These are phyloP conservation scores for Globisporangium paddicum DNA, from an alignment of 352 stramenopile genomes.

Conservation along the genomic window DNA sequence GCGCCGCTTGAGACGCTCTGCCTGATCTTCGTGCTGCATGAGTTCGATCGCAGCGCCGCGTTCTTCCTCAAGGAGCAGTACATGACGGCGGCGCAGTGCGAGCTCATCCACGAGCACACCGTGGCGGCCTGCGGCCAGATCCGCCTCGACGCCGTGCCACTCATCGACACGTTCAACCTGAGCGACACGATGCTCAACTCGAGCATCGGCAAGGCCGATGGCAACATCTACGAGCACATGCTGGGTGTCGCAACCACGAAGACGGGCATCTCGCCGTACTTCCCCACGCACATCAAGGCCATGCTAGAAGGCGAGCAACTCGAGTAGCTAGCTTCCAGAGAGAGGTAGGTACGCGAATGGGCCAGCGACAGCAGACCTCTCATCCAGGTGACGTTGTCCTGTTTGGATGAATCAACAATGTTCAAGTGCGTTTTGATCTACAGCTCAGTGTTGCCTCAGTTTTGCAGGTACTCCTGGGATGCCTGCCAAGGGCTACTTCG, in stretches of 20 bases:
- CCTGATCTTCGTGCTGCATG: slow-evolving; percentile 70
- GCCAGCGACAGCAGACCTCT: not conserved
- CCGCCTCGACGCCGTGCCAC: slow-evolving; percentile 52
- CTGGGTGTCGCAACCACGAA: slow-evolving; percentile 37
- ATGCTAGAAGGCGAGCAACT: slow-evolving; percentile 51
- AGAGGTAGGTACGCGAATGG: not conserved
- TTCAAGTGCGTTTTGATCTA: too few species aligned
- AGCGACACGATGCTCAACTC: slow-evolving; percentile 70
- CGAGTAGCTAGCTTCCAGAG: slow-evolving; percentile 15
- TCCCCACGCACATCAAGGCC: slow-evolving; percentile 48
- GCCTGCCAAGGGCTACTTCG: too few species aligned
- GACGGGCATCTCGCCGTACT: slow-evolving; percentile 46
- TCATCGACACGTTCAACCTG: slow-evolving; percentile 76
- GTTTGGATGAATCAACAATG: too few species aligned
- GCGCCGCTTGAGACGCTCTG: slow-evolving; percentile 59
- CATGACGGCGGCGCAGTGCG: slow-evolving; percentile 45
- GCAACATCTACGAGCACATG: slow-evolving; percentile 70
- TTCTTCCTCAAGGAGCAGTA: slow-evolving; percentile 63
- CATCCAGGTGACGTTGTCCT: too few species aligned
- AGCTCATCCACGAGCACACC: slow-evolving; percentile 39
- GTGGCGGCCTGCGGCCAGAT: slow-evolving; percentile 31
- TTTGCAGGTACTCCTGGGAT: too few species aligned
- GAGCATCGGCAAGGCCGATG: slow-evolving; percentile 51
- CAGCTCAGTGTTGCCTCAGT: too few species aligned
- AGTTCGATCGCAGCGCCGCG: slow-evolving; percentile 48